Evolutionary conservation across 2,329 filamentous ascomycete genomes (phyloP), one percentile per base, ranked within the genome.

Genomic region (Pestalotiopsis fici): DNA sequence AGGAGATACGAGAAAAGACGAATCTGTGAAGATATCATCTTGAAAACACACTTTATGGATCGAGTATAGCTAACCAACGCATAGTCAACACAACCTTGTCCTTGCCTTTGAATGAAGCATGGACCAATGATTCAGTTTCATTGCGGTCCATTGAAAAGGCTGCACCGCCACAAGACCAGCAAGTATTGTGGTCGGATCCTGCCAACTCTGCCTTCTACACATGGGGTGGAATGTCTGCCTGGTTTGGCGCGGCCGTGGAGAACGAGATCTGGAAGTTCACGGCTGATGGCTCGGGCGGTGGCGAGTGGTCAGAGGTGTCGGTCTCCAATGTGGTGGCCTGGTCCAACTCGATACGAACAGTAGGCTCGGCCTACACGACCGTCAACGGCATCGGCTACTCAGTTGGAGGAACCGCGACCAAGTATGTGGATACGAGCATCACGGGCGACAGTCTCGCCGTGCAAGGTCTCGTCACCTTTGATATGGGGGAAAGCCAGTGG

Each of bases 61-160:
- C 3, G 2, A 50, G 68, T 59, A 55, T 59, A 55, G 18, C 55
- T n/a, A 9, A 56, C n/a, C 18, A 25, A 18, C 27, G 4, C 23
- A 37, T 67, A 78, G 78, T 78, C 1, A 77, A 75, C 66, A 69
- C 72, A 1, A 81, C 79, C 0, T 72, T 80, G 47, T 79, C 79
- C 9, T 72, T 82, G 23, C 69, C 70, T 59, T 63, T 81, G 23
- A 74, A 72, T 9, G 64, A 75, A 47, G 75, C 74, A 35, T 80
- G 80, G 79, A 78, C 75, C n/a, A 77, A 77, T 67, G 66, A 74
- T 2, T 77, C 74, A 15, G 75, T 79, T 15, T 63, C 71, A 25
- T 69, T 80, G 60, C 72, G 68, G 12, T 69, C 72, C 3, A 77
- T 78, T 13, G 63, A 68, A 4, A 78, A 81, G 65, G 28, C 69